These are phyloP conservation scores for Pseudoneurospora amorphoporcata DNA, from an alignment of 495 filamentous ascomycete genomes.

Conservation along the genomic window DNA sequence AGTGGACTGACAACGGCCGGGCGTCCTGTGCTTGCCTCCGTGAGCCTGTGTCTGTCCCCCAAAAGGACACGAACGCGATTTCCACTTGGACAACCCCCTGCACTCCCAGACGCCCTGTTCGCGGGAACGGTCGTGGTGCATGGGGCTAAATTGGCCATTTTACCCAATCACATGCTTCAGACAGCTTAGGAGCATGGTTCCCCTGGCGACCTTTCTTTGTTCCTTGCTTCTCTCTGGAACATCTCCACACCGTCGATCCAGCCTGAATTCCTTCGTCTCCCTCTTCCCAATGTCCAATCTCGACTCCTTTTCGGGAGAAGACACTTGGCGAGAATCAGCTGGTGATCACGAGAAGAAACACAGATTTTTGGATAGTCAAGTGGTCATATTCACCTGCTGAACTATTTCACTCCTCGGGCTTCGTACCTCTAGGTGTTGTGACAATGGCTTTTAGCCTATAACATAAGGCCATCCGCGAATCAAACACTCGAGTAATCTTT, in stretches of 20 bases:
- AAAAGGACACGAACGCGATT: slow-evolving; percentile 34
- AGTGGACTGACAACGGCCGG: not conserved
- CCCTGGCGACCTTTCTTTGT: not conserved
- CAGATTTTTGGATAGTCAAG: not conserved
- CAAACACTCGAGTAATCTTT: not conserved
- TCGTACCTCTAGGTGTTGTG: not conserved
- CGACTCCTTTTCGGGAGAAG: not conserved
- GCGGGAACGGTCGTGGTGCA: not conserved
- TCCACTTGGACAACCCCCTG: slow-evolving; percentile 5
- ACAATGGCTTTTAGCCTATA: not conserved
- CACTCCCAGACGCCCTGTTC: not conserved
- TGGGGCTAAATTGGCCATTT: not conserved
- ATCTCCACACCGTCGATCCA: not conserved
- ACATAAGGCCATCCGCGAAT: not conserved
- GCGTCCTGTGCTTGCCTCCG: not conserved
- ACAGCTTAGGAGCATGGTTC: not conserved
- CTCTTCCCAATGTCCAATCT: not conserved
- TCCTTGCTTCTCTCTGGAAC: not conserved
- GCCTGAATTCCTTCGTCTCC: not conserved
- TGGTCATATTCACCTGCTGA: not conserved
- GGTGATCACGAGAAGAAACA: not conserved
- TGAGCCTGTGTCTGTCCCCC: not conserved
- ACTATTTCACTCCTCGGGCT: not conserved
- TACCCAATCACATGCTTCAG: not conserved
- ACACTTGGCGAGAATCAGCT: not conserved